Percentiles rank a stretch among this genome's conserved stretches.
Evolutionary conservation across 2,329 filamentous ascomycete species (phyloP).

Genomic region (Monilinia aucupariae): DNA sequence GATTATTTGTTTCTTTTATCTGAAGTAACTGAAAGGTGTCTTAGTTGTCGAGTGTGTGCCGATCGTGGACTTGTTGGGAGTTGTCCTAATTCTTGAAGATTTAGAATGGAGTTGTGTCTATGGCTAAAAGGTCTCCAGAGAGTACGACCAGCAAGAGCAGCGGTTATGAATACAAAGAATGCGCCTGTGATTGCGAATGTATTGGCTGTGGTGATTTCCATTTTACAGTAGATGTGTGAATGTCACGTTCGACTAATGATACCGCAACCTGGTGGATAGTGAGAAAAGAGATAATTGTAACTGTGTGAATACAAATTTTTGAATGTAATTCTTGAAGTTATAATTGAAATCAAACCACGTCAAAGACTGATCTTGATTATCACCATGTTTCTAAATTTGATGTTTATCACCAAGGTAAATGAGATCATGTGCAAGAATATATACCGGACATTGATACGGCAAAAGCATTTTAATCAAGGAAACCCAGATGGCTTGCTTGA

Average conservation of each 20-base stretch:
- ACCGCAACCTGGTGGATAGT: neutral
- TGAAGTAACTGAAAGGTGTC: neutral
- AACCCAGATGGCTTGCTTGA: neutral
- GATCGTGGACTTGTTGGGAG: neutral
- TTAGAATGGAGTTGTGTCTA: neutral
- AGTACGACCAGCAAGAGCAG: neutral
- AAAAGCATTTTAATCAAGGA: neutral
- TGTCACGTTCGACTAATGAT: neutral
- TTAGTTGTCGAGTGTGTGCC: neutral
- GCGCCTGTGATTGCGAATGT: neutral
- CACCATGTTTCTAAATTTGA: neutral
- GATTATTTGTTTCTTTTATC: neutral
- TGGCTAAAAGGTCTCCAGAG: neutral
- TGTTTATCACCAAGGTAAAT: neutral
- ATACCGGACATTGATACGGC: neutral
- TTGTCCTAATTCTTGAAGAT: neutral
- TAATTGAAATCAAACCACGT: neutral
- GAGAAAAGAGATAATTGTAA: neutral
- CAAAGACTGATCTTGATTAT: neutral
- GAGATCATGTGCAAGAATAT: neutral
- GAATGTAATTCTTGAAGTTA: no score
- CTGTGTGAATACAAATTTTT: neutral
- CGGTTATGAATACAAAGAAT: conserved; percentile 1
- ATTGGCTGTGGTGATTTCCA: neutral
- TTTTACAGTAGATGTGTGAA: neutral